These are phyloP conservation scores for Cystofilobasidium bisporidii DNA, from an alignment of 768 basidiomycete genomes.

Conservation along the genomic window DNA sequence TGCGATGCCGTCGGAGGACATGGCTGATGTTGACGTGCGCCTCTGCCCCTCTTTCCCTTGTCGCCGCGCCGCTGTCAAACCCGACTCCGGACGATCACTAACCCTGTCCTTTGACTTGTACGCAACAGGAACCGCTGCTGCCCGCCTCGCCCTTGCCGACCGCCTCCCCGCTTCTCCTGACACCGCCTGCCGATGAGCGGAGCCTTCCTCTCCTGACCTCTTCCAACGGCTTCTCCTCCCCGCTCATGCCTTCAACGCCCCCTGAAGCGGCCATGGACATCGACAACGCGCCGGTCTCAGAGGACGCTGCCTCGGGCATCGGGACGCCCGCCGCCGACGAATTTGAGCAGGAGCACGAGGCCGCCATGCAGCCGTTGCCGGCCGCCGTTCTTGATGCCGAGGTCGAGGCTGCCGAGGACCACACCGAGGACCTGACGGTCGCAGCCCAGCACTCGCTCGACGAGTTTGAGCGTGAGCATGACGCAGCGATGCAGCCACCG, in stretches of 20 bases:
- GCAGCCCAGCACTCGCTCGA: background rate
- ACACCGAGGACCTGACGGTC: background rate
- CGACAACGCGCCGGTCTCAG: background rate
- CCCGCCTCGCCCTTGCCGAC: too few relatives aligned
- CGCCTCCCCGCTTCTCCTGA: too few relatives aligned
- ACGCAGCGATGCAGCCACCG: conserved; percentile 8
- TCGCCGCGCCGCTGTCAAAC: too few relatives aligned
- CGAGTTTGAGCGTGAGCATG: background rate
- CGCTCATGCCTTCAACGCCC: too few relatives aligned
- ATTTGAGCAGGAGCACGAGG: conserved; percentile 13
- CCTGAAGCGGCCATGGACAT: background rate
- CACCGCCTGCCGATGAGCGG: too few relatives aligned
- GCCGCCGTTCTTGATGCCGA: background rate
- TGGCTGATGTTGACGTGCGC: too few relatives aligned
- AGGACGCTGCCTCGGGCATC: background rate
- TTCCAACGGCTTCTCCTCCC: background rate
- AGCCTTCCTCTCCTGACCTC: background rate
- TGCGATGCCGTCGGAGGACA: too few relatives aligned
- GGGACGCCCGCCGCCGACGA: background rate
- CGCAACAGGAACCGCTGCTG: too few relatives aligned
- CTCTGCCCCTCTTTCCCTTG: too few relatives aligned
- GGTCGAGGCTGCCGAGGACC: background rate
- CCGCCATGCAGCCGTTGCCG: conserved; percentile 1
- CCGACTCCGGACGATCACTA: too few relatives aligned
- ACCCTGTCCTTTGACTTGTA: too few relatives aligned